Conservation (phyloP, 306 rosid species). For the Oxytropis ochrocephala region DNA sequence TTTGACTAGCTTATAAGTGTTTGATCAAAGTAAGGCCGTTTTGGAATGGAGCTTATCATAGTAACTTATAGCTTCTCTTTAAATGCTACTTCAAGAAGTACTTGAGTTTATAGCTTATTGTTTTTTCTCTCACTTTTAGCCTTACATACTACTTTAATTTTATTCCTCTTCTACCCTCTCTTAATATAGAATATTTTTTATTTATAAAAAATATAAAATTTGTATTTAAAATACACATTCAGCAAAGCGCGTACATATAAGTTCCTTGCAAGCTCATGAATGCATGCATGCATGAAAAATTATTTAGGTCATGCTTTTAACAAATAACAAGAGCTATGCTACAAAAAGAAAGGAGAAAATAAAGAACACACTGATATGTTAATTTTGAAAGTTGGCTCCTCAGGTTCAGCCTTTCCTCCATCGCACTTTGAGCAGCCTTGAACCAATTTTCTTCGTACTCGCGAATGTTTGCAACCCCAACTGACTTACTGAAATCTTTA, state of each 20-base stretch:
- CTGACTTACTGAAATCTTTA: slow-evolving; percentile 77
- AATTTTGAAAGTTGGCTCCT: slow-evolving; percentile 86
- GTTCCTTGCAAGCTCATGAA: neutral
- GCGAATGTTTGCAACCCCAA: slow-evolving; percentile 96
- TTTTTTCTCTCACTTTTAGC: too few relatives aligned
- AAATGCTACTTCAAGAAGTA: too few relatives aligned
- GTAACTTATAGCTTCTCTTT: too few relatives aligned
- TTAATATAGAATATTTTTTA: too few relatives aligned
- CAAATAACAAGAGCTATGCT: neutral
- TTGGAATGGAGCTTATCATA: too few relatives aligned
- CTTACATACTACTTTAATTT: too few relatives aligned
- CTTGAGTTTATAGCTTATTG: too few relatives aligned
- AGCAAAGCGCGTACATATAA: neutral
- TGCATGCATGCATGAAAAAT: slow-evolving; percentile 1
- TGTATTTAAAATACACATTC: slow-evolving; percentile 15
- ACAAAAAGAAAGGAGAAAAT: slow-evolving; percentile 3
- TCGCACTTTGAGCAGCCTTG: slow-evolving; percentile 66
- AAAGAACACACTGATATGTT: slow-evolving; percentile 76
- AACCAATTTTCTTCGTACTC: slow-evolving; percentile 97
- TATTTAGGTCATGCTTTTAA: neutral
- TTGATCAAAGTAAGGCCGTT: too few relatives aligned
- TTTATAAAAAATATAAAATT: too few relatives aligned
- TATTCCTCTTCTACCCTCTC: too few relatives aligned
- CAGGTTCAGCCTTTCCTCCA: slow-evolving; percentile 91
- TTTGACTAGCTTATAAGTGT: too few relatives aligned